Evolutionary conservation across 2,329 filamentous ascomycete genomes (phyloP).

Genomic region (Ascochyta fabae): DNA sequence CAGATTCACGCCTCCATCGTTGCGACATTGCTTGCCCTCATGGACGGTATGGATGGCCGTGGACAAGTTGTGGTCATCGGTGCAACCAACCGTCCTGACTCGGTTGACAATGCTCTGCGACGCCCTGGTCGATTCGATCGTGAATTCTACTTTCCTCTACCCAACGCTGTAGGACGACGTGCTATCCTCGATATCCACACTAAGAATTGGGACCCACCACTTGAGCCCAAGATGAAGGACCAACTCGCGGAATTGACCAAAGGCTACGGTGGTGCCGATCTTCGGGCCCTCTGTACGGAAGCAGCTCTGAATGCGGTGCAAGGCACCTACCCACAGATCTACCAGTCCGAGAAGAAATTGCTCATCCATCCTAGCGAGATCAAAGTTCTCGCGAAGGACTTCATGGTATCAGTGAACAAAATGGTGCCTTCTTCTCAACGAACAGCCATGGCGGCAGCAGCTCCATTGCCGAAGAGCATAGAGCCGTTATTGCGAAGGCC

Average conservation of each 20-base stretch:
- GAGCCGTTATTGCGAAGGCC: conserved; percentile 81
- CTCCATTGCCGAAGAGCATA: conserved; percentile 78
- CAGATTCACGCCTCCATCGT: conserved; percentile 96
- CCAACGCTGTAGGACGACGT: conserved; percentile 78
- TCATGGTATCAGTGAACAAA: conserved; percentile 96
- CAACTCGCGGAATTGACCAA: conserved; percentile 88
- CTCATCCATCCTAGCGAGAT: conserved; percentile 86
- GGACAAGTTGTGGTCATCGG: conserved; percentile 96
- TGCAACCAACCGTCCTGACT: conserved; percentile 96
- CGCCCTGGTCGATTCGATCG: conserved; percentile 93
- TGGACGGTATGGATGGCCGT: conserved; percentile 60
- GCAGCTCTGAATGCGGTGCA: conserved; percentile 95
- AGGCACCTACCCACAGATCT: conserved; percentile 94
- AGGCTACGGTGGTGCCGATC: conserved; percentile 94
- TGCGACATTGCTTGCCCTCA: conserved; percentile 58
- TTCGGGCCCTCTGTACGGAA: conserved; percentile 93
- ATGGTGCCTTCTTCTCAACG: conserved; percentile 94
- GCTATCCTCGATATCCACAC: conserved; percentile 96
- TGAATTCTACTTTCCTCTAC: conserved; percentile 97
- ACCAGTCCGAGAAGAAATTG: conserved; percentile 86
- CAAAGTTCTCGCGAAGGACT: conserved; percentile 87
- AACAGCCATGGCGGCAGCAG: conserved; percentile 82
- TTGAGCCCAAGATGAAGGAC: conserved; percentile 79
- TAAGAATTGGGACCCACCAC: conserved; percentile 81
- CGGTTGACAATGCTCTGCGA: conserved; percentile 93